Base-by-base conservation (phyloP, 768 basidiomycete species). In the Daedaleopsis nitida region DNA sequence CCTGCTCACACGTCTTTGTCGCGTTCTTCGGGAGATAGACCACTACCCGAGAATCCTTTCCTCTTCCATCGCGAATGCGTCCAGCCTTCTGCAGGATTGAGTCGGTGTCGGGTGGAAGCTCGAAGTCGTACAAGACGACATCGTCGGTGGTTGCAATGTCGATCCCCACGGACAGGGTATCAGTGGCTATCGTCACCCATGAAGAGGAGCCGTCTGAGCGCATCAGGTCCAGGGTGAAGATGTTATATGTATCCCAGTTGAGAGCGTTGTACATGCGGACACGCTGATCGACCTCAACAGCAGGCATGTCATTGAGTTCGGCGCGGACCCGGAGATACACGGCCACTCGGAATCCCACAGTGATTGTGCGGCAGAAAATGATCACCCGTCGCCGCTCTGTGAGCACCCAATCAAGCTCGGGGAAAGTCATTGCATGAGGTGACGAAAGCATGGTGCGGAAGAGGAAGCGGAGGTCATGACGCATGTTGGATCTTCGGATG, bases 331-430 rank as follows among this genome's bases (percentile, higher is more conserved):
- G 42, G 5, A 75, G 65, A 55, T 74, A 72, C 3, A 58, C 60
- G 8, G 73, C 27, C 24, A 50, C 47, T 0, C 65, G 71, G 44
- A 68, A 69, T 3, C 66, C 68, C 1, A 73, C 63, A 0, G 49
- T 9, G 27, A 75, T 71, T 0, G 73, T 69, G 17, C 64, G 58
- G 55, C 68, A 66, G 50, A 74, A 76, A 2, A 76, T 67, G 10
- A 75, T 55, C 0, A 69, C 74, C n/a, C 50, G 21, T 5, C 50
- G 50, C 16, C 27, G 12, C 6, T 52, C 24, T n/a, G 8, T 5
- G 10, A 52, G 50, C 8, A 52, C 50, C 50, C 50, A 52, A n/a
- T 38, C 37, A 38, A 38, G 37, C 14, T 38, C 37, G 9, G 37
- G 37, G 14, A 38, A 38, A 8, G 37, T 8, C 9, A 14, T 38